Base-by-base conservation (phyloP, 148 eudicot genomes). In the Chenopodium suecicum region DNA sequence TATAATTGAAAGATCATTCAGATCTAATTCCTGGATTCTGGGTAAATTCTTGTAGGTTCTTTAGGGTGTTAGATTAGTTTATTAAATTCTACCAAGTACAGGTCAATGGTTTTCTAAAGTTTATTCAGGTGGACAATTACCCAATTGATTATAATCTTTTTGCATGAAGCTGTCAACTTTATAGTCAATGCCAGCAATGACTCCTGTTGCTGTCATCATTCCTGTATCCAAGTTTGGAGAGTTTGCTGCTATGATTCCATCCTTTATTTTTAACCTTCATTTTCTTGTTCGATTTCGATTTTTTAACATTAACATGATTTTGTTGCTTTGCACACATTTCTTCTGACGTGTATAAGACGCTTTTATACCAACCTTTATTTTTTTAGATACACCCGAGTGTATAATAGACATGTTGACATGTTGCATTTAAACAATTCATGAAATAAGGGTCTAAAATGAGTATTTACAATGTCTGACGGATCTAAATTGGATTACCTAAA, bases 161-260 rank as follows among this genome's bases (percentile, higher is more conserved):
- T 81, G 81, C 78, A 48, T 73, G 78, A 77, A 71, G 64, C 69
- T 81, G 81, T 81, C 84, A 72, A 77, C 86, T 81, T 81, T 84
- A 23, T 9, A 10, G 80, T 78, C 78, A 72, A 71, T 37, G 86
- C 73, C 86, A 84, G 78, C 84, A 1, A 78, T 29, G 66, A 72
- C 74, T 65, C 77, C 73, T 84, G 80, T 80, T 71, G 86, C 80
- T 58, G 32, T 80, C 84, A 84, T 84, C 81, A 81, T 84, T 84
- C 37, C 58, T 71, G 74, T 78, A 84, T 80, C 78, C 66, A 17
- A 76, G 62, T 74, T 67, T 17, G 62, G 74, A 68, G n/a, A 65
- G 27, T 13, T 82, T 25, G 19, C 31, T 76, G 29, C 50, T 9
- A 47, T 27, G 44, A 6, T 41, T 41, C 44, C 17, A 27, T 27